Evolutionary conservation across 208 protist genomes (phyloP).

Genomic region (Trypanosoma cruzi): DNA sequence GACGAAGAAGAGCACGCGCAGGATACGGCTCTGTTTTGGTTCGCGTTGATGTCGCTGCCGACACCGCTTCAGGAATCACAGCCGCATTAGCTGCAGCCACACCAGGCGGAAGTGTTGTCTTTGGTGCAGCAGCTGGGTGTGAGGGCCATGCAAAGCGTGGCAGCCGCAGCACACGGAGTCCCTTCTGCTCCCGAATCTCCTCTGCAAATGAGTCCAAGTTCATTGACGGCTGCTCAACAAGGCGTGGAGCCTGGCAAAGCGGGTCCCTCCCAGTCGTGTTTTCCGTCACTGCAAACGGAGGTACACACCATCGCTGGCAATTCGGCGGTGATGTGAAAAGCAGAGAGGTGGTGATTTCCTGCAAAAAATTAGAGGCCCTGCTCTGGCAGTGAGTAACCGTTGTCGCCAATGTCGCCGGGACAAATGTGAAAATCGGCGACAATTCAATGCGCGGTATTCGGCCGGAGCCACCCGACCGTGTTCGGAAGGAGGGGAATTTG

Average conservation of each 20-base stretch:
- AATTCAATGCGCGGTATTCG: conserved; percentile 39
- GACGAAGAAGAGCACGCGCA: conserved; percentile 17
- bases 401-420: conserved; percentile 17
- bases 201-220: conserved; percentile 28
- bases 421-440: conserved; percentile 32
- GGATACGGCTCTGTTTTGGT: conserved; percentile 15
- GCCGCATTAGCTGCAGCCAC: neutral
- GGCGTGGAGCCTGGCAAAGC: conserved; percentile 17
- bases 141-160: conserved; percentile 27
- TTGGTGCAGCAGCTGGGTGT: neutral
- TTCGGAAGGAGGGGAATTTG: conserved; percentile 41
- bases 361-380: conserved; percentile 42
- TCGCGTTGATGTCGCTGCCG: conserved; percentile 10
- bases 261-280: conserved; percentile 7
- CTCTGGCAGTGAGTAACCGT: conserved; percentile 30
- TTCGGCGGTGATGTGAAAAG: conserved; percentile 18
- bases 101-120: neutral
- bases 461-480: conserved; percentile 14
- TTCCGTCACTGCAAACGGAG: conserved; percentile 10
- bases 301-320: conserved; percentile 8
- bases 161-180: conserved; percentile 22
- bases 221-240: conserved; percentile 44
- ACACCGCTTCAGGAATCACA: neutral
- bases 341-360: conserved; percentile 21
- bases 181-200: conserved; percentile 21